phyloP scores from a whole-genome alignment of 495 filamentous ascomycete genomes.

The Letharia columbiana region DNA sequence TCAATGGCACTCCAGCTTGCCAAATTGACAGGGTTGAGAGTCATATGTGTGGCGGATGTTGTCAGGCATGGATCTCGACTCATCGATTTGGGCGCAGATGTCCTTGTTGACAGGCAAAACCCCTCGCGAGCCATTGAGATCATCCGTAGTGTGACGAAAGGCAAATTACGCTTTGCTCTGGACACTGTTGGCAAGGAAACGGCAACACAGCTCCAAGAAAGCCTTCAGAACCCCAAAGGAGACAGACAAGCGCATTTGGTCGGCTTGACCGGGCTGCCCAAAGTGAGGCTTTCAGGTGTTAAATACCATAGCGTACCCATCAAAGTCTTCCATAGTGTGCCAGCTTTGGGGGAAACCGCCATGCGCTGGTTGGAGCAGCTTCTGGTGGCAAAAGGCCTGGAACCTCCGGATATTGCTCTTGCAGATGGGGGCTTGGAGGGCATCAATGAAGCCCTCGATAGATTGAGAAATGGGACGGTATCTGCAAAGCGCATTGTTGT shows the following conservation, averaged over 20 bases:
- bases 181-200: conserved; percentile 55
- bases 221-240: conserved; percentile 31
- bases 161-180: conserved; percentile 51
- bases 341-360: conserved; percentile 46
- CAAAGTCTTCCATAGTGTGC: conserved; percentile 57
- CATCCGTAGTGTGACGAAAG: conserved; percentile 44
- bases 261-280: conserved; percentile 54
- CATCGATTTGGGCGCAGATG: conserved; percentile 42
- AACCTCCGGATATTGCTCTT: conserved; percentile 49
- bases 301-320: conserved; percentile 55
- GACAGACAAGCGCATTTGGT: conserved; percentile 44
- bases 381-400: conserved; percentile 39
- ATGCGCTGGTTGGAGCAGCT: conserved; percentile 54
- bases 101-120: conserved; percentile 55
- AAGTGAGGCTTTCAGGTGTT: conserved; percentile 38
- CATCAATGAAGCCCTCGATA: conserved; percentile 54
- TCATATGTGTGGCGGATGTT: conserved; percentile 52
- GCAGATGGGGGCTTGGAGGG: conserved; percentile 50
- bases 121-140: conserved; percentile 51
- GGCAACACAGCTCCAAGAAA: conserved; percentile 41
- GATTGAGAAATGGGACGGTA: conserved; percentile 46
- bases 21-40: conserved; percentile 47
- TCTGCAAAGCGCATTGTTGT: conserved; percentile 54
- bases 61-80: conserved; percentile 52
- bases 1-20: conserved; percentile 52